phyloP scores from a whole-genome alignment of 495 filamentous ascomycete species.

The Cercophora scortea region DNA sequence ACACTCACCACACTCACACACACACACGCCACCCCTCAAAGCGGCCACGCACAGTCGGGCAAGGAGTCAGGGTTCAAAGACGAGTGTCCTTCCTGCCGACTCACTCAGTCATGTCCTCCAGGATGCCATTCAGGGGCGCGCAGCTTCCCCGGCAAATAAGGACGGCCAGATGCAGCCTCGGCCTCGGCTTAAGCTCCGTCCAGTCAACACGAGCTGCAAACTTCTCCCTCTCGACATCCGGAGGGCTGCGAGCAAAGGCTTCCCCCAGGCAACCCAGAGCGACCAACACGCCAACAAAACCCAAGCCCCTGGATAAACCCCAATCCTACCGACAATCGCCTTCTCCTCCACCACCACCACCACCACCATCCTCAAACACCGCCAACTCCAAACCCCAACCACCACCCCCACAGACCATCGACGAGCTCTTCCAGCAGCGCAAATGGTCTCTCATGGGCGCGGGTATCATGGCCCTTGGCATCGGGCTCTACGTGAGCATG shows the following conservation, averaged over 20 bases:
- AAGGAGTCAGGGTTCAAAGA: too few relatives aligned
- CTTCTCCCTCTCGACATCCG: neutral
- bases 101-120: neutral
- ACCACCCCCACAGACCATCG: conserved; percentile 5
- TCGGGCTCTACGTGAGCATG: conserved; percentile 23
- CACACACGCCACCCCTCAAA: too few relatives aligned
- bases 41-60: too few relatives aligned
- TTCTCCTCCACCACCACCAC: neutral
- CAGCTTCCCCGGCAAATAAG: neutral
- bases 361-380: neutral
- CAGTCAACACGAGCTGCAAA: too few relatives aligned
- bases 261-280: neutral
- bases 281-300: too few relatives aligned
- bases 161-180: neutral
- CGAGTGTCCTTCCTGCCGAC: too few relatives aligned
- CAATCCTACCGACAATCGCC: too few relatives aligned
- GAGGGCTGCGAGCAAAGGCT: neutral
- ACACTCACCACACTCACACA: too few relatives aligned
- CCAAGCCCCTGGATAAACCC: too few relatives aligned
- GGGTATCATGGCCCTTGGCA: conserved; percentile 13
- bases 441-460: conserved; percentile 20
- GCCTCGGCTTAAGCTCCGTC: neutral
- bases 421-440: conserved; percentile 10
- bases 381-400: neutral
- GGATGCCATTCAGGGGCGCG: neutral